phyloP scores from a whole-genome alignment of 805 yeast species.

The Candida lessepsii region DNA sequence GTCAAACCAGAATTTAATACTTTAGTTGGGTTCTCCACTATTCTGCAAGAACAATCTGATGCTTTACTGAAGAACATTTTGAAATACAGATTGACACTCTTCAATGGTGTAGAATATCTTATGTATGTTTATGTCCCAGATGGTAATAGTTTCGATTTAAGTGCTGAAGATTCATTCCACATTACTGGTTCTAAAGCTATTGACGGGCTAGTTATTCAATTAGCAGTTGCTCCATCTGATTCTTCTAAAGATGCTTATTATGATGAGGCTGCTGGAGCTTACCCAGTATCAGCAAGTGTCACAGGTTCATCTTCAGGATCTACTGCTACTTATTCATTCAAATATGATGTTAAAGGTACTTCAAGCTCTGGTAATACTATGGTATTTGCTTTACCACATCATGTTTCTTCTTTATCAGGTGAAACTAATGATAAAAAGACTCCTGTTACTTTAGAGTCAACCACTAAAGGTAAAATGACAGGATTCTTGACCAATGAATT shows the following conservation, averaged over 20 bases:
- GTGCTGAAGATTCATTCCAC: conserved; percentile 31
- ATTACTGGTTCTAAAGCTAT: conserved; percentile 45
- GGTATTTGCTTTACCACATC: conserved; percentile 56
- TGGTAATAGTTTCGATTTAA: conserved; percentile 28
- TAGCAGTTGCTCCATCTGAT: conserved; percentile 32
- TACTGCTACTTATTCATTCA: conserved; percentile 47
- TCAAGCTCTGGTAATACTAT: conserved; percentile 48
- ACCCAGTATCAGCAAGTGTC: conserved; percentile 50
- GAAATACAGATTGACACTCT: conserved; percentile 56
- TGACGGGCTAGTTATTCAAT: conserved; percentile 45
- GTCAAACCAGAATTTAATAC: conserved; percentile 46
- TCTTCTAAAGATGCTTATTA: conserved; percentile 41
- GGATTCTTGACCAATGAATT: conserved; percentile 44
- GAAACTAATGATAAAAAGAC: conserved; percentile 31
- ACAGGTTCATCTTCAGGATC: conserved; percentile 47
- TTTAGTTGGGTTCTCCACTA: conserved; percentile 22
- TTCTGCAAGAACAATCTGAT: conserved; percentile 24
- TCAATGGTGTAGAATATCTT: conserved; percentile 63
- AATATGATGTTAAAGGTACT: conserved; percentile 49
- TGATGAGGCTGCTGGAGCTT: conserved; percentile 70
- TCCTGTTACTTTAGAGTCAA: conserved; percentile 43
- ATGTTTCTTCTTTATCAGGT: conserved; percentile 36
- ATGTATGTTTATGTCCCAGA: conserved; percentile 55
- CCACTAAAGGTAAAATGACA: conserved; percentile 52
- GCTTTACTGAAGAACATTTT: conserved; percentile 39